Conservation (phyloP, 805 yeast species). For the Starmerella potacharoeniae region DNA sequence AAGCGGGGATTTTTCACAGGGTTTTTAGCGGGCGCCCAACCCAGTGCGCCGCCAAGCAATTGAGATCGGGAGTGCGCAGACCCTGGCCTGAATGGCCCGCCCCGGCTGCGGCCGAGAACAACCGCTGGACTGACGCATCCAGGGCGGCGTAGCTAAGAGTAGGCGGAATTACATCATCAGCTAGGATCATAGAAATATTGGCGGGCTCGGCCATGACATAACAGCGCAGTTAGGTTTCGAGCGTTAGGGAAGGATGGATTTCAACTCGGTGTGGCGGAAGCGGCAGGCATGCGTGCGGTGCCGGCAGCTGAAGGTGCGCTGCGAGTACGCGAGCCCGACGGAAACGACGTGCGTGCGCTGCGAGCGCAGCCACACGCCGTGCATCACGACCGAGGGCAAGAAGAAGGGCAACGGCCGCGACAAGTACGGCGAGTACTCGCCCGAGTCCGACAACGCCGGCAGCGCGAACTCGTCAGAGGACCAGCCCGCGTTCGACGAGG, state of each 20-base stretch:
- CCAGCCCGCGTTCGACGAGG: neutral
- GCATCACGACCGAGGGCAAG: conserved; percentile 14
- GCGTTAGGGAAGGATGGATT: conserved; percentile 5
- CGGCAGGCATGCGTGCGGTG: conserved; percentile 25
- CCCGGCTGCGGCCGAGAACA: too few relatives aligned
- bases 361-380: conserved; percentile 13
- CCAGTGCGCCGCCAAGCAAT: too few relatives aligned
- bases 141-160: too few relatives aligned
- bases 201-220: neutral
- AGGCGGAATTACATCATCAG: neutral
- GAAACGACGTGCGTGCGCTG: conserved; percentile 23
- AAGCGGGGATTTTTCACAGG: too few relatives aligned
- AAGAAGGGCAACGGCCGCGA: conserved; percentile 4
- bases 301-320: conserved; percentile 25
- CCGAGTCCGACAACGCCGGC: neutral
- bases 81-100: too few relatives aligned
- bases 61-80: too few relatives aligned
- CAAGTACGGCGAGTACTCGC: neutral
- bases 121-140: too few relatives aligned
- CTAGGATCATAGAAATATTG: neutral
- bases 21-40: too few relatives aligned
- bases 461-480: neutral
- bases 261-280: conserved; percentile 23
- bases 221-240: neutral
- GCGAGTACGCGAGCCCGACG: conserved; percentile 24